Conservation (phyloP, 164 flowering plant genomes). For the Vitis rupestris region DNA sequence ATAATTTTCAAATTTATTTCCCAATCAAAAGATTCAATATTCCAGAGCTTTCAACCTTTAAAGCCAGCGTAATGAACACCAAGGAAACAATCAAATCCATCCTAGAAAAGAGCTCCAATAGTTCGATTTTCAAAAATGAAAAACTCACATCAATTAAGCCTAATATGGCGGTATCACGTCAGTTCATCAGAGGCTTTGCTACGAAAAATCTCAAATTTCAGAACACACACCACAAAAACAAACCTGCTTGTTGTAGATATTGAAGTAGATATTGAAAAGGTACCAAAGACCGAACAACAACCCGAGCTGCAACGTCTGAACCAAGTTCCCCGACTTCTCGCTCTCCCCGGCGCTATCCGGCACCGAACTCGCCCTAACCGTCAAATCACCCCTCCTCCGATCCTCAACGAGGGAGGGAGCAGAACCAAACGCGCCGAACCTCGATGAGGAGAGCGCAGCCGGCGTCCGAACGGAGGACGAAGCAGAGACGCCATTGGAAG, state of each 20-base stretch:
- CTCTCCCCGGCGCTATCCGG: constrained; percentile 46
- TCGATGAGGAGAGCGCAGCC: constrained; percentile 7
- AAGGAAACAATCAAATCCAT: too few relatives aligned
- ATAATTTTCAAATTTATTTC: too few relatives aligned
- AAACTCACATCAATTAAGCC: neutral
- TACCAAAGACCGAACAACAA: constrained; percentile 70
- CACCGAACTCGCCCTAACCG: constrained; percentile 35
- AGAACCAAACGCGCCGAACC: constrained; percentile 16
- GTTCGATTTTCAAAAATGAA: too few relatives aligned
- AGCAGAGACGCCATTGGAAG: constrained; percentile 22
- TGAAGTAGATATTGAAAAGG: constrained; percentile 82
- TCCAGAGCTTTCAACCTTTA: too few relatives aligned
- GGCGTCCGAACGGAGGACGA: constrained; percentile 12
- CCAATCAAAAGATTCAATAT: too few relatives aligned
- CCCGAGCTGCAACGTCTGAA: constrained; percentile 55
- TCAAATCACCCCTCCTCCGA: constrained; percentile 23
- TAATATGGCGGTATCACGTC: too few relatives aligned
- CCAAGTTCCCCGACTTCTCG: constrained; percentile 24
- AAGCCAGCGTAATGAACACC: too few relatives aligned
- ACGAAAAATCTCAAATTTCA: neutral
- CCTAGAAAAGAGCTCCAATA: too few relatives aligned
- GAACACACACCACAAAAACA: neutral
- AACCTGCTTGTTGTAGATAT: constrained; percentile 88
- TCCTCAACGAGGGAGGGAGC: constrained; percentile 21
- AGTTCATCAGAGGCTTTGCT: neutral